These are phyloP conservation scores for Fusarium sp. DNA, from an alignment of 2,329 filamentous ascomycete species.

Conservation along the genomic window DNA sequence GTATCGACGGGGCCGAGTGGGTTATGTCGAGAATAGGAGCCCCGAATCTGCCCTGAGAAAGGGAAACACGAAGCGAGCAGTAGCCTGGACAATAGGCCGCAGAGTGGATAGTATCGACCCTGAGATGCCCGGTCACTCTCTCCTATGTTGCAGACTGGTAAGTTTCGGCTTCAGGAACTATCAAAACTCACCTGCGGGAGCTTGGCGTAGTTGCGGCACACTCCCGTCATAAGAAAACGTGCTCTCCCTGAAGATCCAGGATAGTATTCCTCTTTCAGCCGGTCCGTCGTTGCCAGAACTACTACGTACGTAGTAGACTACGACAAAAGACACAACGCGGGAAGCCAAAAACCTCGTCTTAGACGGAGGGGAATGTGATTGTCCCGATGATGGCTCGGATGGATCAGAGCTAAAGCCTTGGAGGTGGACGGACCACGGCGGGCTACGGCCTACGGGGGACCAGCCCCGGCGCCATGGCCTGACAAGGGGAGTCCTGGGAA, in stretches of 20 bases:
- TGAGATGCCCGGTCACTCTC: background rate
- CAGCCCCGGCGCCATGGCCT: slow-evolving; percentile 38
- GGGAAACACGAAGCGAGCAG: background rate
- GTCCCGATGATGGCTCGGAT: slow-evolving; percentile 34
- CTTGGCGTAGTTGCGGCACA: slow-evolving; percentile 9
- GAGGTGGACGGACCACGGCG: slow-evolving; percentile 29
- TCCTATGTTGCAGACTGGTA: slow-evolving; percentile 17
- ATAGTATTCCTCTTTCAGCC: slow-evolving; percentile 17
- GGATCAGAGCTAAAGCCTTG: slow-evolving; percentile 32
- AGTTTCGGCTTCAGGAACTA: slow-evolving; percentile 26
- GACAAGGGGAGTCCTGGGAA: slow-evolving; percentile 28
- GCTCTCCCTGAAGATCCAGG: slow-evolving; percentile 30
- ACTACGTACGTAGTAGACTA: slow-evolving; percentile 4
- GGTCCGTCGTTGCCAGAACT: slow-evolving; percentile 27
- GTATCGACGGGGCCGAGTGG: background rate
- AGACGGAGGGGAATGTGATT: slow-evolving; percentile 40
- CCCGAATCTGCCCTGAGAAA: slow-evolving; percentile 7
- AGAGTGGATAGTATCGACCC: background rate
- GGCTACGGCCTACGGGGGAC: slow-evolving; percentile 31
- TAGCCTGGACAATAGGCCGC: background rate
- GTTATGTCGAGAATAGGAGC: background rate
- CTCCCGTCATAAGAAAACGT: slow-evolving; percentile 26
- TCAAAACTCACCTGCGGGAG: slow-evolving; percentile 22
- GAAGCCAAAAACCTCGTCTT: slow-evolving; percentile 8
- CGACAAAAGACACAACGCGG: slow-evolving; percentile 6